A percentile compares a stretch with the other conserved stretches of the same genome.
phyloP scores from a whole-genome alignment of 768 basidiomycete species.

The Pleurotus citrinopileatus region DNA sequence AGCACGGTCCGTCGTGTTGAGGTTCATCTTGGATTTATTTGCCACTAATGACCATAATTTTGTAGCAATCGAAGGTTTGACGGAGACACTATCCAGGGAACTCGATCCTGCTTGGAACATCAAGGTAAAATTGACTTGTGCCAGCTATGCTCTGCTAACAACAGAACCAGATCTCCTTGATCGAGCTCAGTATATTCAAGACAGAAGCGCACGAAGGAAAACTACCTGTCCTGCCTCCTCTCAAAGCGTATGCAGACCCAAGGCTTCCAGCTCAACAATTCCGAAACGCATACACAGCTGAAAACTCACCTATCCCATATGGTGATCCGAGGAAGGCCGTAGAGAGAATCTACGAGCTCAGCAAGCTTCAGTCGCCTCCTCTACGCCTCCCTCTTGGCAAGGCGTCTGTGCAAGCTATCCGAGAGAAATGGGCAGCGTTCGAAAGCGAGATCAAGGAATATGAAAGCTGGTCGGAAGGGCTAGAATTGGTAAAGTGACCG shows the following conservation, averaged over 20 bases:
- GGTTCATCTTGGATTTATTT: too few relatives aligned
- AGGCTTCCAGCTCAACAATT: neutral
- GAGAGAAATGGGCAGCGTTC: neutral
- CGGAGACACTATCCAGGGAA: conserved; percentile 25
- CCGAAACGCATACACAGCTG: neutral
- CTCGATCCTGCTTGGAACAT: conserved; percentile 35
- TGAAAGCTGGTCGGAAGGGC: neutral
- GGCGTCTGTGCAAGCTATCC: neutral
- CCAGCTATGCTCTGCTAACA: neutral
- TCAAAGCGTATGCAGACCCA: neutral
- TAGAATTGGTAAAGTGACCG: too few relatives aligned
- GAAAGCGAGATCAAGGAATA: neutral
- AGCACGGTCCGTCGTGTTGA: neutral
- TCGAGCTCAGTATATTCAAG: conserved; percentile 16
- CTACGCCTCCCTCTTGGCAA: neutral
- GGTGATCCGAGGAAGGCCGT: neutral
- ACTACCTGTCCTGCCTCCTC: neutral
- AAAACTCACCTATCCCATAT: neutral
- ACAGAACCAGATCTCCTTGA: conserved; percentile 14
- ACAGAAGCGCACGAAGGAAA: conserved; percentile 10
- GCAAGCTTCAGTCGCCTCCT: neutral
- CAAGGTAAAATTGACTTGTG: neutral
- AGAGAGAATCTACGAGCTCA: neutral
- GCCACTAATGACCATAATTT: too few relatives aligned
- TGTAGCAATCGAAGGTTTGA: conserved; percentile 27